phyloP scores from a whole-genome alignment of 192 early-diverging fungal genomes.

The Backusella macrospora region DNA sequence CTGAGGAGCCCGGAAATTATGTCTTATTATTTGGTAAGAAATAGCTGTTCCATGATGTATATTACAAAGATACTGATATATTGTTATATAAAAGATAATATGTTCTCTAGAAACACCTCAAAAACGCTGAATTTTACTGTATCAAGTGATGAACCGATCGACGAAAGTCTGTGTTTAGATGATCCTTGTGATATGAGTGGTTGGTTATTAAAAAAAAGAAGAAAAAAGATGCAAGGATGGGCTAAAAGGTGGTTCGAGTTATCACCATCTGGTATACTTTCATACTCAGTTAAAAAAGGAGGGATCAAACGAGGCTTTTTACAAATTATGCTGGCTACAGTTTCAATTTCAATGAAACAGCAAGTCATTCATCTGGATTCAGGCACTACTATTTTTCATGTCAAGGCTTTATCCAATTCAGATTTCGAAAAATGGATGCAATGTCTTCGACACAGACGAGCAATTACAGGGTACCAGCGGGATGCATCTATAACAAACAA shows the following conservation, averaged over 20 bases:
- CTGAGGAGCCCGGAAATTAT: conserved; percentile 79
- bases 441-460: neutral
- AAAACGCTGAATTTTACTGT: conserved; percentile 56
- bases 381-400: conserved; percentile 81
- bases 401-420: conserved; percentile 69
- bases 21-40: conserved; percentile 72
- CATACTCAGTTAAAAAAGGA: conserved; percentile 76
- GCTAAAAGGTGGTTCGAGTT: conserved; percentile 87
- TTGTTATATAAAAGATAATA: conserved; percentile 48
- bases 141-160: conserved; percentile 33
- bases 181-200: conserved; percentile 46
- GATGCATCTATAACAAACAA: neutral
- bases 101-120: conserved; percentile 55
- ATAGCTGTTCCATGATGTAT: neutral
- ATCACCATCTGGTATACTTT: conserved; percentile 67
- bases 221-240: conserved; percentile 79
- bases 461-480: neutral
- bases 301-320: conserved; percentile 69
- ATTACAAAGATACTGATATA: neutral
- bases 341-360: conserved; percentile 65
- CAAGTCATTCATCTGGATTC: conserved; percentile 83
- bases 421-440: conserved; percentile 77
- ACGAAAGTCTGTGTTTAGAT: conserved; percentile 39
- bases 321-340: conserved; percentile 62
- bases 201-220: conserved; percentile 61